Conservation (phyloP, 306 rosid species). For the Medicago lupulina region DNA sequence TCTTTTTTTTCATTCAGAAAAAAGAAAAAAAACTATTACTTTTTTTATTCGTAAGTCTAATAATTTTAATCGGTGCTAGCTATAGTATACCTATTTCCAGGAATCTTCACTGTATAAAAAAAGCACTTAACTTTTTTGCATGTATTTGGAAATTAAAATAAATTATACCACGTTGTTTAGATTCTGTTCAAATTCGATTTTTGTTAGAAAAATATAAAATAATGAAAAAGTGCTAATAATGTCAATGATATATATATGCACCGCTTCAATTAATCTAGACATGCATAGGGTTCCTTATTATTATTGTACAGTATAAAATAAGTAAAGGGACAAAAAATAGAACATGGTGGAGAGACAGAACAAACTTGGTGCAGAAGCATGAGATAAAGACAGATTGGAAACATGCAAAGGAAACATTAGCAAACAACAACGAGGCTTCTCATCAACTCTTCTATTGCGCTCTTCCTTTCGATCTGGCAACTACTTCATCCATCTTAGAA, state of each 20-base stretch:
- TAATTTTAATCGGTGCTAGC: conserved; percentile 39
- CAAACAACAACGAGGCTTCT: conserved; percentile 38
- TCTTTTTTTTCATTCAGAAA: not conserved
- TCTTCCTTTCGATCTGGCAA: conserved; percentile 46
- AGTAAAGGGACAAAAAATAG: conserved; percentile 6
- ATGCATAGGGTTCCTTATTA: conserved; percentile 18
- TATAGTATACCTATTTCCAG: not conserved
- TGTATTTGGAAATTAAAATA: not conserved
- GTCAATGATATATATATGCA: conserved; percentile 22
- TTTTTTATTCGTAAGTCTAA: not conserved
- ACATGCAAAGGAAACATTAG: conserved; percentile 37
- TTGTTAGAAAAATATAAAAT: not conserved
- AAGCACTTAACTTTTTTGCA: not conserved
- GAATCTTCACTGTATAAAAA: conserved; percentile 29
- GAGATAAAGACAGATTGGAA: conserved; percentile 51
- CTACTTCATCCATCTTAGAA: conserved; percentile 3
- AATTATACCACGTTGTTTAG: conserved; percentile 22
- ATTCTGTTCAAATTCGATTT: conserved; percentile 27
- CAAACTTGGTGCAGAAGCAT: conserved; percentile 45
- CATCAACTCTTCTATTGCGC: conserved; percentile 33
- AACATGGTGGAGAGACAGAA: conserved; percentile 8
- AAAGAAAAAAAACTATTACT: too few relatives aligned
- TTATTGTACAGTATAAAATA: not conserved
- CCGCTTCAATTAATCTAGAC: conserved; percentile 27
- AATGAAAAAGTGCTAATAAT: conserved; percentile 5